Evolutionary conservation across 192 early-diverging fungal genomes (phyloP), one percentile per base, ranked within the genome.

Genomic region (Chytriomyces sp.): DNA sequence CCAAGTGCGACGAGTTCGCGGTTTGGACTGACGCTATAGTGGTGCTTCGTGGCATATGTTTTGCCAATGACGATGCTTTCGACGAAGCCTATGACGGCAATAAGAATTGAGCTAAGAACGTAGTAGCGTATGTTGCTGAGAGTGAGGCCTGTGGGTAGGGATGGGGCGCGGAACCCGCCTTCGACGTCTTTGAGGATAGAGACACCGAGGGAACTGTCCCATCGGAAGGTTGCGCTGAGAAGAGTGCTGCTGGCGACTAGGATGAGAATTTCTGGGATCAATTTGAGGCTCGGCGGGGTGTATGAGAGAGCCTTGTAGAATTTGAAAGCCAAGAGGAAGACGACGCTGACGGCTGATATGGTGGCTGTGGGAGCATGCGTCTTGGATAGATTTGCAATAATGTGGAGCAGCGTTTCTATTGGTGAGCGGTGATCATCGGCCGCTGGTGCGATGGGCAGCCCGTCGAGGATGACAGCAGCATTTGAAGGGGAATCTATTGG

Each of bases 1-100:
- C 97, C 97, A 64, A 99, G 80, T 3, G 96, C 97, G 39, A 99
- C 96, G 36, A 99, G 84, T 78, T 99, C 97, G 40, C 97, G 90
- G 73, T 99, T 99, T 8, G 96, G 91, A 14, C 92, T 93, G 41
- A 98, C 91, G 5, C 90, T 80, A 72, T 98, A 97, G 78, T 95
- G 93, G 82, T 96, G 92, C 54, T 92, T 88, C 60, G 88, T 89
- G 0, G 95, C 90, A 76, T 95, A 98, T 31, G 93, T 93, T 73
- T 97, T 95, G 3, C 94, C 90, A 22, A 96, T 91, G 31, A 92
- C 95, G 71, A 99, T 92, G 26, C 93, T 93, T 80, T 99, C 97
- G 26, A 99, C 96, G 75, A 99, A 96, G 3, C 97, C 97, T 72
- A 99, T 92, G 76, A 98, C 89, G 39, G 97, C 91, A 59, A 98